phyloP scores from a whole-genome alignment of 208 protist species.

The Entamoeba histolytica region DNA sequence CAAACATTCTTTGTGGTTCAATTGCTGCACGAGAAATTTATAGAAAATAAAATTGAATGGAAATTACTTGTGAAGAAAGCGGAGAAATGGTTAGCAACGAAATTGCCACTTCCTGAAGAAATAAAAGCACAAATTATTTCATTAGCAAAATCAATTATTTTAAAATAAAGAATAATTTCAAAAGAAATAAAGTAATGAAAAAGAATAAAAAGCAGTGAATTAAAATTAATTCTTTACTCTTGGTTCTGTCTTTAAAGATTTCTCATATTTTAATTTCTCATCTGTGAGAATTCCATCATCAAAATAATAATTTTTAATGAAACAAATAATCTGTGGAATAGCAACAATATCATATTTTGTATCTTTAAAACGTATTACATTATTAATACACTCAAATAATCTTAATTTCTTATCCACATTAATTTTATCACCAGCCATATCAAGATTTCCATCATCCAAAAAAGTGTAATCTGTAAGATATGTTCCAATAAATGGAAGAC shows the following conservation, averaged over 20 bases:
- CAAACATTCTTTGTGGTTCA: not conserved
- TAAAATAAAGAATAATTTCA: too few relatives aligned
- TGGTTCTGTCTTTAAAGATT: not conserved
- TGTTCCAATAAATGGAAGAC: conserved; percentile 17
- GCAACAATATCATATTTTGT: not conserved
- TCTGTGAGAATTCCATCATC: not conserved
- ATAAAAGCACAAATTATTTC: too few relatives aligned
- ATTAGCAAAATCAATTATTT: too few relatives aligned
- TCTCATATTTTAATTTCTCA: not conserved
- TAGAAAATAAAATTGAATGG: not conserved
- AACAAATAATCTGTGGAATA: not conserved
- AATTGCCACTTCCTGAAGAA: too few relatives aligned
- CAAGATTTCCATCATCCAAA: conserved; percentile 28
- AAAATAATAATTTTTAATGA: not conserved
- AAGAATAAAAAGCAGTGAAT: too few relatives aligned
- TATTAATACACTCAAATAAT: not conserved
- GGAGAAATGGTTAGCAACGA: too few relatives aligned
- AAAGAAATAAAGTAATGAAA: too few relatives aligned
- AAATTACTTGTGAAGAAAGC: not conserved
- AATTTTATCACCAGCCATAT: conserved; percentile 24
- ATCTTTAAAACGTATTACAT: not conserved
- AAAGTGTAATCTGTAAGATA: conserved; percentile 30
- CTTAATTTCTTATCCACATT: conserved; percentile 11
- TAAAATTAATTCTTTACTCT: not conserved
- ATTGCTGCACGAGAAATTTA: not conserved